Base-by-base conservation (phyloP, 2,329 filamentous ascomycete genomes). In the Cladosporium sp. region DNA sequence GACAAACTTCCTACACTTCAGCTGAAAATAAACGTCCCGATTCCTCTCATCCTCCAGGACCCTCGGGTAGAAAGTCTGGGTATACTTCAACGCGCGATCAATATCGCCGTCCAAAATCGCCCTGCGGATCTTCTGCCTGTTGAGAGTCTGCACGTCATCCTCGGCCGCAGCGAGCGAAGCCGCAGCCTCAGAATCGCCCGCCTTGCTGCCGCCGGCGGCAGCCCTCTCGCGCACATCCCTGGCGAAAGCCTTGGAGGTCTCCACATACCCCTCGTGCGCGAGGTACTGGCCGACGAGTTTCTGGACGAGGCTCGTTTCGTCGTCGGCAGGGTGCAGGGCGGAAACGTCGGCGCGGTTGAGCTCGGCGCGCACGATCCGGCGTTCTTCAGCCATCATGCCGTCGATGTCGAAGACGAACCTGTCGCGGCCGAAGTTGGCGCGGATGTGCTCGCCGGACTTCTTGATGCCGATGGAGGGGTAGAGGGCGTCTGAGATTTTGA, bases 361-460 rank as follows among this genome's bases (percentile, higher is more conserved):
- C 19, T 86, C 80, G 13, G 70, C 68, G 47, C 80, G 74, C 9
- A 89, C 76, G 4, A 67, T 71, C n/a, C 68, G 62, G 62, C 80
- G 80, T 67, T 89, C 84, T 58, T 76, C 73, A 74, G 79, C 80
- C 73, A 96, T 85, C 77, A 93, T 81, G 53, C 81, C 80, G 68
- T 96, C 89, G 59, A 99, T 97, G 66, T 96, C 88, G 70, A 86
- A 99, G 39, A 89, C 79, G 68, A 97, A 97, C 3, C 87, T 86
- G 47, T 79, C 80, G 68, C 82, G 80, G 29, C 82, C 82, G 64
- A 85, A 84, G 62, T 85, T 85, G 29, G 75, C 77, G 38, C 71
- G 73, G 18, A 85, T 61, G 54, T 80, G 79, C 51, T 83, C 80
- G 43, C 75, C 75, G 1, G 77, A 74, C 58, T 81, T 83, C 69